Evolutionary conservation across 225 moss, liverwort and hornwort species (phyloP).

Genomic region (Straminergon stramineum): DNA sequence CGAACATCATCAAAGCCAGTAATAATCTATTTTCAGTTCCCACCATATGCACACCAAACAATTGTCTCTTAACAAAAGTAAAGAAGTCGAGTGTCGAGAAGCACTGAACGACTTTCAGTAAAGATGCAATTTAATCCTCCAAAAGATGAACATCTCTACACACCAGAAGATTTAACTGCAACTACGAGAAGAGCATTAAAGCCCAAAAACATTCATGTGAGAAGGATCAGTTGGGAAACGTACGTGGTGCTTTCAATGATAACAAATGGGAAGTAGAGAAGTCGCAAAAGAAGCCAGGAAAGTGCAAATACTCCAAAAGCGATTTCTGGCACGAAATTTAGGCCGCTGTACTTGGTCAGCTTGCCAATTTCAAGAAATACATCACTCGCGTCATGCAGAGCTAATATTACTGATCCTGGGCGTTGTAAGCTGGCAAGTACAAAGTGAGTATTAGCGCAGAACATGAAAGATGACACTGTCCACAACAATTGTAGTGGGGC

Average conservation of each 20-base stretch:
- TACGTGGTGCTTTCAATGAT: slow-evolving; percentile 78
- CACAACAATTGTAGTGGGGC: neutral
- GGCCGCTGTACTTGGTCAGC: slow-evolving; percentile 79
- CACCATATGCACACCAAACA: neutral
- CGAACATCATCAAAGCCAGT: neutral
- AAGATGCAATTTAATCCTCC: neutral
- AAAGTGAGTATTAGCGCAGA: neutral
- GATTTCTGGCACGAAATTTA: slow-evolving; percentile 64
- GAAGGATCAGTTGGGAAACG: slow-evolving; percentile 3
- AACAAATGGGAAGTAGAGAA: slow-evolving; percentile 66
- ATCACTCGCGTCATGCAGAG: slow-evolving; percentile 83
- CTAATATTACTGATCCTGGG: slow-evolving; percentile 67
- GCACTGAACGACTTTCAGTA: neutral
- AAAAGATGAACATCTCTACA: neutral
- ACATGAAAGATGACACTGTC: neutral
- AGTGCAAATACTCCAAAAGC: slow-evolving; percentile 63
- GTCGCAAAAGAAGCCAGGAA: slow-evolving; percentile 80
- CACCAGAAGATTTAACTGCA: neutral
- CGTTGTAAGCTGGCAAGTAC: slow-evolving; percentile 63
- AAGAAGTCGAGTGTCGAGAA: neutral
- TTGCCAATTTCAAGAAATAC: slow-evolving; percentile 80
- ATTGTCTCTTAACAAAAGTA: neutral
- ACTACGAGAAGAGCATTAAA: neutral
- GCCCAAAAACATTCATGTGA: neutral
- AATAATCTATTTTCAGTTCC: neutral